Evolutionary conservation across 31 red algal species (phyloP), one percentile per base, ranked within the genome.

Genomic region (Odonthalia washingtoniensis): DNA sequence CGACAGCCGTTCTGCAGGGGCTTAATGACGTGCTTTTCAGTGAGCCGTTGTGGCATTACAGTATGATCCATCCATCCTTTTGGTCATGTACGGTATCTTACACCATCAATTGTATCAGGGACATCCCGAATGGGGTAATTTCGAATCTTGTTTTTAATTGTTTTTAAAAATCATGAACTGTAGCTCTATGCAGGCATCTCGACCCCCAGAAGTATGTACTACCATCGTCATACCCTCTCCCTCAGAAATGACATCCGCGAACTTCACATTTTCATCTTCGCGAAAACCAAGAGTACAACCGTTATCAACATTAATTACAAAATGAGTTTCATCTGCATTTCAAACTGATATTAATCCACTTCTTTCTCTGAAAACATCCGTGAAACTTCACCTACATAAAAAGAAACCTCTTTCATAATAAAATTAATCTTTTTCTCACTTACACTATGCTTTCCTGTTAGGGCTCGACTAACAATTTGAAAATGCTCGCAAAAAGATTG

Each of bases 171-270:
- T 62, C 2, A 82, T 82, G 62, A 69, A 82, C 1, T 52, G 26
- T 18, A 62, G 16, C 36, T 82, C 79, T 2, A 70, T 37, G 21
- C 36, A 3, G 40, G 60, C 16, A 27, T 68, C 49, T 21, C 83
- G 26, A 32, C 76, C 83, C 2, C 76, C 72, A 79, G 37, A 81
- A 5, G 77, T 3, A 2, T 46, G 75, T 2, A 78, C 75, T 18
- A 78, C 18, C 75, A 78, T 78, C 41, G 36, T 78, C 75, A 78
- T 78, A 5, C 75, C 39, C 41, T 78, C 75, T 33, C 40, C 75
- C 16, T 31, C 75, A 12, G 75, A 78, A 46, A 78, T 46, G 4
- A 78, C 75, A 78, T 78, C 75, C 43, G 4, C 36, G 18, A n/a
- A 42, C 60, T 78, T 52, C 33, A 42, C 41, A n/a, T 49, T 24